A percentile compares a stretch with the other conserved stretches of the same genome.
Evolutionary conservation across 441 rosid species (phyloP).

Genomic region (Brassica hybrid): DNA sequence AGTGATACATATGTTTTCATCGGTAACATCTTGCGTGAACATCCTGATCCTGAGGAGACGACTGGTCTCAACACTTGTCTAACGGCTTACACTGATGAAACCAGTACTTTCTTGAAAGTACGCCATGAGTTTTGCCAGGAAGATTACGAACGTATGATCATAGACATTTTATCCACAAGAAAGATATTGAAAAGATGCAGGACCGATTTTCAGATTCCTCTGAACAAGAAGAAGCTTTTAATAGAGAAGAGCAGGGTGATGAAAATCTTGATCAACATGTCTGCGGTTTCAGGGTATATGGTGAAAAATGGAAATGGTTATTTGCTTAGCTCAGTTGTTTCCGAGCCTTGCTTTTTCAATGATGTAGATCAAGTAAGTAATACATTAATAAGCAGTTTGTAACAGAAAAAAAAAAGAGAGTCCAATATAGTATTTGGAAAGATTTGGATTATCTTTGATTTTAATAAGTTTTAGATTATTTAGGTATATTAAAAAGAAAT

Average conservation of each 20-base stretch:
- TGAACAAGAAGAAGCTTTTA: conserved; percentile 14
- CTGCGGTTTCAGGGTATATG: conserved; percentile 32
- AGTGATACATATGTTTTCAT: conserved; percentile 29
- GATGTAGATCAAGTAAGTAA: not conserved
- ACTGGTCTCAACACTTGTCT: conserved; percentile 18
- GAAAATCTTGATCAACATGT: conserved; percentile 36
- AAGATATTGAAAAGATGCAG: conserved; percentile 19
- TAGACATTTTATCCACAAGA: conserved; percentile 7
- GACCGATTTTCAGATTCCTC: conserved; percentile 21
- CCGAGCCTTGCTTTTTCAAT: not conserved
- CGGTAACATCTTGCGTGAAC: conserved; percentile 17
- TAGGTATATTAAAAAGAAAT: not conserved
- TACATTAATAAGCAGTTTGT: not conserved
- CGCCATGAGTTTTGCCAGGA: not conserved
- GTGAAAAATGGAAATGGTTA: not conserved
- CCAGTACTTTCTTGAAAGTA: not conserved
- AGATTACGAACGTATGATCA: conserved; percentile 18
- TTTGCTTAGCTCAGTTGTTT: conserved; percentile 17
- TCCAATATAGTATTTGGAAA: not conserved
- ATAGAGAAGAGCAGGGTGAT: conserved; percentile 26
- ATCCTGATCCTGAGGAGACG: conserved; percentile 9
- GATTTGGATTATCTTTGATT: not conserved
- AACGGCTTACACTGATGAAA: conserved; percentile 12
- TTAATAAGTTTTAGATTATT: not conserved
- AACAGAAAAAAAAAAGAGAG: not conserved